phyloP scores from a whole-genome alignment of 805 yeast genomes.

The Candida krabiensis region DNA sequence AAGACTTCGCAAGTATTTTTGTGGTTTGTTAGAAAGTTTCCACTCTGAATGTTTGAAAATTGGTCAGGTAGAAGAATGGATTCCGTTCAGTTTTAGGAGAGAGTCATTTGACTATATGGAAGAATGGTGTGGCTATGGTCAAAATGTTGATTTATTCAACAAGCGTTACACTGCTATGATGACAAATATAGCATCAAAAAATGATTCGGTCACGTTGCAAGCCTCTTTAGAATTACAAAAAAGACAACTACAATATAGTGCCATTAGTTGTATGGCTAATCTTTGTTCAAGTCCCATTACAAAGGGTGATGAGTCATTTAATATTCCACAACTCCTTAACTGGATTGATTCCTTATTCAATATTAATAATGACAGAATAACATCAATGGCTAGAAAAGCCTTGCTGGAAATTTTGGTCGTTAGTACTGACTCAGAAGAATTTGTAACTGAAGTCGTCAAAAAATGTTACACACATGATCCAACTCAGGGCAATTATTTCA shows the following conservation, averaged over 20 bases:
- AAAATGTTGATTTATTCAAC: slow-evolving; percentile 54
- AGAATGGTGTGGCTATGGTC: slow-evolving; percentile 95
- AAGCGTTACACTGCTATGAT: slow-evolving; percentile 66
- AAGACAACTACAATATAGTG: slow-evolving; percentile 64
- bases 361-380: slow-evolving; percentile 56
- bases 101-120: slow-evolving; percentile 79
- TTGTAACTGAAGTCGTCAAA: slow-evolving; percentile 58
- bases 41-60: slow-evolving; percentile 52
- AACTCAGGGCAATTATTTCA: slow-evolving; percentile 68
- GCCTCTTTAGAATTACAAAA: slow-evolving; percentile 82
- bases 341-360: slow-evolving; percentile 81
- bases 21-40: slow-evolving; percentile 78
- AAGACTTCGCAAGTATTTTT: slow-evolving; percentile 75
- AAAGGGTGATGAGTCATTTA: slow-evolving; percentile 56
- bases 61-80: slow-evolving; percentile 50
- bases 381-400: slow-evolving; percentile 67
- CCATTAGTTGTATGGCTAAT: slow-evolving; percentile 82
- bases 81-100: slow-evolving; percentile 85
- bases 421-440: slow-evolving; percentile 55
- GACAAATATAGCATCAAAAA: slow-evolving; percentile 35
- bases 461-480: slow-evolving; percentile 65
- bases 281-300: slow-evolving; percentile 75
- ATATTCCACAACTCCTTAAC: slow-evolving; percentile 60
- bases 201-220: slow-evolving; percentile 50
- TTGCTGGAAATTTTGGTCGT: slow-evolving; percentile 61